These are phyloP conservation scores for Aureobasidium sp. DNA, from an alignment of 2,329 filamentous ascomycete species.

Conservation along the genomic window DNA sequence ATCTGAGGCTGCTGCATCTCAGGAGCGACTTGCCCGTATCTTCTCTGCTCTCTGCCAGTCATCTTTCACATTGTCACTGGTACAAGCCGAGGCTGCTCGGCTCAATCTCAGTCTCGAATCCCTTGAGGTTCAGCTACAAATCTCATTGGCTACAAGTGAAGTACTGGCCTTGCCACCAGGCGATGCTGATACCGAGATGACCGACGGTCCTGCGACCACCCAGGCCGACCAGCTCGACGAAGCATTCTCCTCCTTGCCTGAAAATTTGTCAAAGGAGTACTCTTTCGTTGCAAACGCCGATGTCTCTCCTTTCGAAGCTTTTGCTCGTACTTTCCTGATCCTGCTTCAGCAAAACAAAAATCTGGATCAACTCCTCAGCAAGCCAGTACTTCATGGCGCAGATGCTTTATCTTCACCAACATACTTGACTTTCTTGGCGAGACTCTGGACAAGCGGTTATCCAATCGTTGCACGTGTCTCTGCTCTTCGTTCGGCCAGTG, in stretches of 20 bases:
- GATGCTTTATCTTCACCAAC: conserved; percentile 53
- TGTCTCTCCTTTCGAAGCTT: conserved; percentile 12
- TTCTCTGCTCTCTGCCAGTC: conserved; percentile 28
- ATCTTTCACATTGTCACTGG: conserved; percentile 42
- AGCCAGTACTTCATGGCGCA: not conserved
- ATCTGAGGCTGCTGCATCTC: conserved; percentile 5
- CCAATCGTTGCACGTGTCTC: conserved; percentile 61
- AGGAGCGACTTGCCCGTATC: conserved; percentile 28
- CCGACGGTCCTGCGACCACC: conserved; percentile 25
- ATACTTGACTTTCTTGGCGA: conserved; percentile 68
- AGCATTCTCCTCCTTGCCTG: not conserved
- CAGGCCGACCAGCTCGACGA: not conserved
- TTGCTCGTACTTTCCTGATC: conserved; percentile 11
- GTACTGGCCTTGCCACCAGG: conserved; percentile 40
- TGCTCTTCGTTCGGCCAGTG: conserved; percentile 60
- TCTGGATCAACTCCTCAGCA: conserved; percentile 12
- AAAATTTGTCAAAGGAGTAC: not conserved
- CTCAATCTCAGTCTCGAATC: conserved; percentile 65
- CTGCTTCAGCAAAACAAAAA: conserved; percentile 10
- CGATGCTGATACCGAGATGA: conserved; percentile 48
- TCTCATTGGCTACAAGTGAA: conserved; percentile 54
- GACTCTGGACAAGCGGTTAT: conserved; percentile 65
- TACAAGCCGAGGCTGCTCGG: conserved; percentile 60
- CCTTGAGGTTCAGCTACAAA: conserved; percentile 67
- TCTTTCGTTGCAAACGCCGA: conserved; percentile 17